phyloP scores from a whole-genome alignment of 2,329 filamentous ascomycete genomes.

The Colletotrichum australisinense region DNA sequence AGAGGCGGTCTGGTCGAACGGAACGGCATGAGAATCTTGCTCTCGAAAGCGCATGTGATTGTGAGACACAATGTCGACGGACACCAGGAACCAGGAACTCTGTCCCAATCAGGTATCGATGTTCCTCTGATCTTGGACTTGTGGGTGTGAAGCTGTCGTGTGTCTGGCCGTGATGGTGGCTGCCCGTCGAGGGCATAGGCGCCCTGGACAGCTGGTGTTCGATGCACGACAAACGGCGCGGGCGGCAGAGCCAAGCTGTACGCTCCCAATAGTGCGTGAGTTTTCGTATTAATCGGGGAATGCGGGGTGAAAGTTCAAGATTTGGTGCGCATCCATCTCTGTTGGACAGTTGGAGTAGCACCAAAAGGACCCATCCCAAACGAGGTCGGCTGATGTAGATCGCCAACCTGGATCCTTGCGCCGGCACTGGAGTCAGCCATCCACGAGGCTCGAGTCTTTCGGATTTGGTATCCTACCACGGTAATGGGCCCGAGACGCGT shows the following conservation, averaged over 20 bases:
- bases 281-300: conserved; percentile 6
- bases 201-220: not conserved
- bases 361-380: not conserved
- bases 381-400: conserved; percentile 31
- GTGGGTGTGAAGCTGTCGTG: conserved; percentile 9
- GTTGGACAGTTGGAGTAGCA: not conserved
- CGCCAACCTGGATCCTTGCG: conserved; percentile 26
- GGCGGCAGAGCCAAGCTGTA: conserved; percentile 16
- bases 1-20: not conserved
- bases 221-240: not conserved
- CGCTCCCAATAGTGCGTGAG: conserved; percentile 9
- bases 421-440: conserved; percentile 20
- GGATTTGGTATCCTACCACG: conserved; percentile 29
- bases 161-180: not conserved
- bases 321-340: not conserved
- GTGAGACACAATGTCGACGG: conserved; percentile 5
- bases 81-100: conserved; percentile 35
- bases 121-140: conserved; percentile 15
- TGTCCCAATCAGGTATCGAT: conserved; percentile 17
- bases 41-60: conserved; percentile 20
- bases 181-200: conserved; percentile 13
- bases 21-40: not conserved
- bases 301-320: conserved; percentile 18
- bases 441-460: conserved; percentile 17
- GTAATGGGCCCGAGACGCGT: conserved; percentile 20